Base-by-base conservation (phyloP, 1,139 yeast species). In the Dujonia santamariae region DNA sequence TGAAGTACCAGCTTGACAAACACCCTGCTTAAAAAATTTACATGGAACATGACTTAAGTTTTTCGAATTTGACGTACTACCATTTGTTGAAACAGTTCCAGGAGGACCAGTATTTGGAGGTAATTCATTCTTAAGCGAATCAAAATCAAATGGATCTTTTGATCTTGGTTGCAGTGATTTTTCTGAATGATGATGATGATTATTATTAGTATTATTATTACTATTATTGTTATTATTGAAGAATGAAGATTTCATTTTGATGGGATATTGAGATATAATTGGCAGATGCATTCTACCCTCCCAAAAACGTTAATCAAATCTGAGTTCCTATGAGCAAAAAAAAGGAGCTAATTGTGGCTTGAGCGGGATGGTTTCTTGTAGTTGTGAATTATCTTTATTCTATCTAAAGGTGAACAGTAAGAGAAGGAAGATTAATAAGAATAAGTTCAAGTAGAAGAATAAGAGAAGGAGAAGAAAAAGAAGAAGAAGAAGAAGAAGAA, bases 11-110 rank as follows among this genome's bases (percentile, higher is more conserved):
- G 97, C 97, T 59, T 88, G 97, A 58, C 97, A 90, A 14, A 85
- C 78, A 0, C 97, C 97, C 54, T 88, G 96, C 42, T 78, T 71
- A 56, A 71, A 88, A 64, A 92, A 90, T 61, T 90, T 90, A 59
- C 98, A 90, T 1, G 98, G 97, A 26, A 90, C 97, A 59, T 90
- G 98, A 36, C 94, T 80, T 36, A 85, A 68, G 49, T 82, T 68
- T 40, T 67, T 68, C 15, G 49, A 37, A 21, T 40, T 48, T 13
- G 42, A 20, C 3, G 43, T 38, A 17, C 30, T 31, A 11, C 35
- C 31, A 18, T 38, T 53, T 21, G 43, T 42, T 2, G 56, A 36
- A 3, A 51, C 56, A 1, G 65, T 50, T 1, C 69, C 71, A 2
- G 70, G 58, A 7, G 71, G 72, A 3, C 72, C 72, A 0, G 72